phyloP scores from a whole-genome alignment of 129 eudicot genomes.

The Silybum marianum region DNA sequence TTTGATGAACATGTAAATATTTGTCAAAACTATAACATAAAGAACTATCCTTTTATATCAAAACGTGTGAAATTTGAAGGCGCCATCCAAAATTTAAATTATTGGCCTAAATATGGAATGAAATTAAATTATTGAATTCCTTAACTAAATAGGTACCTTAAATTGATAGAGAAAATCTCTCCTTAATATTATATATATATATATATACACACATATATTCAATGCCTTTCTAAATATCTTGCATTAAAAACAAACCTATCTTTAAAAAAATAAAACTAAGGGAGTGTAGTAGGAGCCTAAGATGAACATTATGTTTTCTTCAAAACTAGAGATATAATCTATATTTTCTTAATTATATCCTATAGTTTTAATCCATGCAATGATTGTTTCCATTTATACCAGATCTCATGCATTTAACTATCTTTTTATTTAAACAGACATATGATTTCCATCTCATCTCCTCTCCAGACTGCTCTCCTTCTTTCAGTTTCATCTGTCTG shows the following conservation, averaged over 20 bases:
- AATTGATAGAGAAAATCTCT: slow-evolving; percentile 27
- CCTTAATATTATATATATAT: background rate
- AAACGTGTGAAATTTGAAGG: background rate
- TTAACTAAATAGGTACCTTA: background rate
- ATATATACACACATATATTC: slow-evolving; percentile 12
- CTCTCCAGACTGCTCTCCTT: background rate
- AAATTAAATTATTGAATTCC: background rate
- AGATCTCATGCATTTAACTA: slow-evolving; percentile 48
- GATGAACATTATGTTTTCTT: slow-evolving; percentile 37
- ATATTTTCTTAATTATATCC: slow-evolving; percentile 35
- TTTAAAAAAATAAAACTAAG: slow-evolving; percentile 27
- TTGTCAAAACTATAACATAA: background rate
- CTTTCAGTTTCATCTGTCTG: background rate
- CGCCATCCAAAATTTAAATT: background rate
- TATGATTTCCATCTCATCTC: slow-evolving; percentile 14
- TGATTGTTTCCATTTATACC: slow-evolving; percentile 49
- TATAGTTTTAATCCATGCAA: slow-evolving; percentile 46
- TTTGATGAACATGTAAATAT: background rate
- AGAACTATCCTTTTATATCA: background rate
- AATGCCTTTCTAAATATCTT: slow-evolving; percentile 35
- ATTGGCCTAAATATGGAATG: too few species aligned
- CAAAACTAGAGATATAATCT: slow-evolving; percentile 42
- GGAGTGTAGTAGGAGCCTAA: slow-evolving; percentile 26
- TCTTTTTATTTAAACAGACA: slow-evolving; percentile 39
- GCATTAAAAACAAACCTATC: slow-evolving; percentile 33